Percentiles rank a stretch among this genome's conserved stretches.
Conservation (phyloP, 2,329 filamentous ascomycete genomes). For the Diatrype stigma region DNA sequence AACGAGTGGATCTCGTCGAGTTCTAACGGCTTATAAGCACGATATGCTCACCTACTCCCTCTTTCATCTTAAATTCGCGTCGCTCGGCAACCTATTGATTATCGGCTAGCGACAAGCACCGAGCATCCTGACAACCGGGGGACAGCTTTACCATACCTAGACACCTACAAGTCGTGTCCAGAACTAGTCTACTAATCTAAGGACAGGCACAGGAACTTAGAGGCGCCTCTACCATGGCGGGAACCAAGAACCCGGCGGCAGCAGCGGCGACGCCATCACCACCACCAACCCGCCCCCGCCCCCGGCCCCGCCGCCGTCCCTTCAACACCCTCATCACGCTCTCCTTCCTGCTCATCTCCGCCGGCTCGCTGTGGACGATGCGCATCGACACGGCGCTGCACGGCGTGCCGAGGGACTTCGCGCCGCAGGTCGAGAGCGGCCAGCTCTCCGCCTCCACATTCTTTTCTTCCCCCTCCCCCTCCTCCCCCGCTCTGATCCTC, state of each 20-base stretch:
- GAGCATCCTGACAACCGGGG: too few relatives aligned
- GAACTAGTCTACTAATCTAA: too few relatives aligned
- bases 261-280: background rate
- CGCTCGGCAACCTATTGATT: too few relatives aligned
- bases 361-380: constrained; percentile 16
- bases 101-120: too few relatives aligned
- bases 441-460: background rate
- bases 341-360: constrained; percentile 12
- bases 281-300: constrained; percentile 4
- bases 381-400: constrained; percentile 17
- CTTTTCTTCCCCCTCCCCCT: too few relatives aligned
- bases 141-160: too few relatives aligned
- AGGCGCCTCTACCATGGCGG: background rate
- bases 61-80: too few relatives aligned
- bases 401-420: constrained; percentile 17
- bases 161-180: too few relatives aligned
- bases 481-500: constrained; percentile 15
- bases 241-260: background rate
- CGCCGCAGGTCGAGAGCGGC: constrained; percentile 11
- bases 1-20: too few relatives aligned
- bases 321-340: constrained; percentile 12
- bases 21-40: too few relatives aligned
- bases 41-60: too few relatives aligned
- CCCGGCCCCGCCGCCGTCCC: constrained; percentile 7
- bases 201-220: too few relatives aligned